A percentile compares a stretch with the other conserved stretches of the same genome.
phyloP scores from a whole-genome alignment of 1,284 basidiomycete genomes.

The Leccinum laetum region DNA sequence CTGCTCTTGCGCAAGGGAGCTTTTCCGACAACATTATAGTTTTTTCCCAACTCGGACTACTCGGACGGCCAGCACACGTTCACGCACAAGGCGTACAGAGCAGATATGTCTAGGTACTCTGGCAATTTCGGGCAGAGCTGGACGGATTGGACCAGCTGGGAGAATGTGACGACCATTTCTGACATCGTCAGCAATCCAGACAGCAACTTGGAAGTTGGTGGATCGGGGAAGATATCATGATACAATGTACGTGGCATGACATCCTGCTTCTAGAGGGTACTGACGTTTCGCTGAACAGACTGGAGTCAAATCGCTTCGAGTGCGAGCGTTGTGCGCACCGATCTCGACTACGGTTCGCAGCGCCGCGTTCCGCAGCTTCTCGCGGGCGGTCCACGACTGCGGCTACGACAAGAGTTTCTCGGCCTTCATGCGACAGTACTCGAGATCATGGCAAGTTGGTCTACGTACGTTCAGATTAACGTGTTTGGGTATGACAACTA shows the following conservation, averaged over 20 bases:
- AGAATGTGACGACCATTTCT: slow-evolving; percentile 63
- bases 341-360: slow-evolving; percentile 57
- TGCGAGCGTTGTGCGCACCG: slow-evolving; percentile 72
- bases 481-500: slow-evolving; percentile 87
- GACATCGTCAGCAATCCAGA: slow-evolving; percentile 51
- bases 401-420: slow-evolving; percentile 84
- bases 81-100: slow-evolving; percentile 80
- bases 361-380: slow-evolving; percentile 86
- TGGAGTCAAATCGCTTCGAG: slow-evolving; percentile 71
- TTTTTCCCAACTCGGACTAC: slow-evolving; percentile 79
- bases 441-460: slow-evolving; percentile 87
- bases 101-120: slow-evolving; percentile 86
- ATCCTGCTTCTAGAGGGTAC: not conserved
- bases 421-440: slow-evolving; percentile 68
- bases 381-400: slow-evolving; percentile 84
- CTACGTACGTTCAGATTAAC: slow-evolving; percentile 85
- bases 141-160: slow-evolving; percentile 78
- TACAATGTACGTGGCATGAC: slow-evolving; percentile 67
- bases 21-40: slow-evolving; percentile 67
- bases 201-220: slow-evolving; percentile 66
- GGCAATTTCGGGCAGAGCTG: slow-evolving; percentile 85
- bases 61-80: slow-evolving; percentile 69
- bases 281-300: slow-evolving; percentile 45
- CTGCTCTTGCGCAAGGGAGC: slow-evolving; percentile 79
- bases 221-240: slow-evolving; percentile 81